Percentiles rank a stretch among this genome's conserved stretches.
Evolutionary conservation across 2,329 filamentous ascomycete genomes (phyloP).

Genomic region (Monilinia polystroma): DNA sequence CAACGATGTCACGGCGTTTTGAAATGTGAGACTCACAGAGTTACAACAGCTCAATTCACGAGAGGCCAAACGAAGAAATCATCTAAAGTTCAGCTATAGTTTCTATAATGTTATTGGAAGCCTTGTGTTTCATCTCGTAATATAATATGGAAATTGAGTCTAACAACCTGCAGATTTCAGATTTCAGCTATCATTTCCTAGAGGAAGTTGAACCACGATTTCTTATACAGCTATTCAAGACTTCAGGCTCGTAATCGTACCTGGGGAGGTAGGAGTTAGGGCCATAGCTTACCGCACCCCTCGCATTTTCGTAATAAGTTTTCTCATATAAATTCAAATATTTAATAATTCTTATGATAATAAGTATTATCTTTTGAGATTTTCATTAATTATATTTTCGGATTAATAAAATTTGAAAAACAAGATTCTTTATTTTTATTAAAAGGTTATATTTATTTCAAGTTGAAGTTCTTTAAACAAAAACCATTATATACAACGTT

Average conservation of each 20-base stretch:
- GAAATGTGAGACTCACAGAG: background rate
- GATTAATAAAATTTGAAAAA: no score
- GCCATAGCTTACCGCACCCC: no score
- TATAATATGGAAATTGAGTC: background rate
- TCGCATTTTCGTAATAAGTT: no score
- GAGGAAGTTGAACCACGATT: background rate
- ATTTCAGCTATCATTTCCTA: background rate
- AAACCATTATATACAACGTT: no score
- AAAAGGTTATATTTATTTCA: no score
- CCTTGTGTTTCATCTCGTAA: background rate
- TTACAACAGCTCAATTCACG: background rate
- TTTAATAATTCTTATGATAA: no score
- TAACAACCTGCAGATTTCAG: background rate
- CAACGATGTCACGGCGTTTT: background rate
- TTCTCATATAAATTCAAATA: no score
- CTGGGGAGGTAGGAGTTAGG: background rate
- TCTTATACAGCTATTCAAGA: background rate
- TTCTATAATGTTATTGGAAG: background rate
- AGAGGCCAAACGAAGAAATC: background rate
- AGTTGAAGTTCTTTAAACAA: no score
- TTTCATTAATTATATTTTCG: no score
- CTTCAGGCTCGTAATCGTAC: slow-evolving; percentile 7
- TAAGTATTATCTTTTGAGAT: no score
- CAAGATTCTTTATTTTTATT: no score
- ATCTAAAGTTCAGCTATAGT: slow-evolving; percentile 5